Conservation (phyloP, 2,329 filamentous ascomycete genomes). For the Trichoderma aggressivum region DNA sequence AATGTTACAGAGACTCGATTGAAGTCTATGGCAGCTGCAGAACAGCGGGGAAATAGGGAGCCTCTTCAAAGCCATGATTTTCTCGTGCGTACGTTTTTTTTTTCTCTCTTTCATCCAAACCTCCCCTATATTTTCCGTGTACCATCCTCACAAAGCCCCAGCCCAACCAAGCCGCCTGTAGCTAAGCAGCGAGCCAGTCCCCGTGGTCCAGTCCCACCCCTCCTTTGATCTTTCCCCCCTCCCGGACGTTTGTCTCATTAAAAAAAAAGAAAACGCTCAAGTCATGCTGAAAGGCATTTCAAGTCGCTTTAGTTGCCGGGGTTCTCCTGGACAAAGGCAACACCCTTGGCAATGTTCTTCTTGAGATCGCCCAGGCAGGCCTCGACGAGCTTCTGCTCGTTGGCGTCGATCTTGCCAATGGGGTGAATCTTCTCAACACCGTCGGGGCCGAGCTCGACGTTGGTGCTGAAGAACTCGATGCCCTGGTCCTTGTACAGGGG, state of each 20-base stretch:
- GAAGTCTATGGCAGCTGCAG: constrained; percentile 34
- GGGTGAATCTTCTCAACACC: constrained; percentile 92
- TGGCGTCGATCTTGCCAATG: constrained; percentile 76
- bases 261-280: not conserved
- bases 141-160: constrained; percentile 20
- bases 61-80: constrained; percentile 24
- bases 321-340: constrained; percentile 57
- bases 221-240: not conserved
- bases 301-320: constrained; percentile 54
- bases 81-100: not conserved
- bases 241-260: constrained; percentile 2
- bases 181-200: constrained; percentile 19
- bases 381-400: constrained; percentile 88
- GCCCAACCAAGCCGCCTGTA: constrained; percentile 18
- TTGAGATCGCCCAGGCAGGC: constrained; percentile 79
- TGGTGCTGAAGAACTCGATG: constrained; percentile 93
- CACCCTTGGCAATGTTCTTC: constrained; percentile 95
- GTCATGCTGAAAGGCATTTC: not conserved
- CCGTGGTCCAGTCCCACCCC: not conserved
- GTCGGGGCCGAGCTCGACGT: constrained; percentile 92
- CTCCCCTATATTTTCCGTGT: constrained; percentile 7
- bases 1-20: constrained; percentile 36
- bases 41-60: constrained; percentile 26
- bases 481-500: constrained; percentile 98
- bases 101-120: constrained; percentile 15